Percentiles rank a stretch among this genome's conserved stretches.
These are phyloP conservation scores for Candida adriatica DNA, from an alignment of 805 yeast genomes.

Conservation along the genomic window DNA sequence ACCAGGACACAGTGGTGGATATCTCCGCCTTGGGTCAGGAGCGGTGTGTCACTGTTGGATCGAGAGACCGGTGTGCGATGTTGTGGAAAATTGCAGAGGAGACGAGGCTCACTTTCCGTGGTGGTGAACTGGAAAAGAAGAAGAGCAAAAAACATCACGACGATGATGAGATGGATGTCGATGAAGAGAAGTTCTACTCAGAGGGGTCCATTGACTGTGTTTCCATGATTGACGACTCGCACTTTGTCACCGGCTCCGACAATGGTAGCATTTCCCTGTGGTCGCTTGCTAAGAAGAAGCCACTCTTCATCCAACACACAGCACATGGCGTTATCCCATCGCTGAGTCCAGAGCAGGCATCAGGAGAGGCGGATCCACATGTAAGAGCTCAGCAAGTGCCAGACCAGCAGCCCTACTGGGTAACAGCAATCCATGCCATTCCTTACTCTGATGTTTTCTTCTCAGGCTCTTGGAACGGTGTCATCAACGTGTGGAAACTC, in stretches of 20 bases:
- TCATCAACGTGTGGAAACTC: constrained; percentile 71
- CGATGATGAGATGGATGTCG: constrained; percentile 26
- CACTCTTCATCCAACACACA: constrained; percentile 56
- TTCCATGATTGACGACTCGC: constrained; percentile 85
- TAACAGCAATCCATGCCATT: constrained; percentile 72
- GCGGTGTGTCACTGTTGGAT: constrained; percentile 92
- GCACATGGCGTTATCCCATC: constrained; percentile 70
- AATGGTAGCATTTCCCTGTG: constrained; percentile 88
- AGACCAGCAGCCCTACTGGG: constrained; percentile 72
- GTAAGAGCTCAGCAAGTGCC: constrained; percentile 50
- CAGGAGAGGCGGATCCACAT: constrained; percentile 39
- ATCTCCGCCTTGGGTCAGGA: constrained; percentile 78
- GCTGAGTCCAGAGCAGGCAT: constrained; percentile 43
- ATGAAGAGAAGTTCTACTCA: constrained; percentile 36
- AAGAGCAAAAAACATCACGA: constrained; percentile 27
- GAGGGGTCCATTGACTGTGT: constrained; percentile 93
- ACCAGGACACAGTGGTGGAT: constrained; percentile 83
- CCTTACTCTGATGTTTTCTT: constrained; percentile 82
- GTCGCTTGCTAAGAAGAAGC: constrained; percentile 88
- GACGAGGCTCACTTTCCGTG: constrained; percentile 86
- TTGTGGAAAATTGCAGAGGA: constrained; percentile 97
- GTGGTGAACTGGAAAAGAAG: constrained; percentile 57
- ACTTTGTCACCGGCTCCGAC: constrained; percentile 92
- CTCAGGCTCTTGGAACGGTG: constrained; percentile 86
- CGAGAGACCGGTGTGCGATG: constrained; percentile 92